Base-by-base conservation (phyloP, 2,329 filamentous ascomycete species). In the Fusarium anthophilum region DNA sequence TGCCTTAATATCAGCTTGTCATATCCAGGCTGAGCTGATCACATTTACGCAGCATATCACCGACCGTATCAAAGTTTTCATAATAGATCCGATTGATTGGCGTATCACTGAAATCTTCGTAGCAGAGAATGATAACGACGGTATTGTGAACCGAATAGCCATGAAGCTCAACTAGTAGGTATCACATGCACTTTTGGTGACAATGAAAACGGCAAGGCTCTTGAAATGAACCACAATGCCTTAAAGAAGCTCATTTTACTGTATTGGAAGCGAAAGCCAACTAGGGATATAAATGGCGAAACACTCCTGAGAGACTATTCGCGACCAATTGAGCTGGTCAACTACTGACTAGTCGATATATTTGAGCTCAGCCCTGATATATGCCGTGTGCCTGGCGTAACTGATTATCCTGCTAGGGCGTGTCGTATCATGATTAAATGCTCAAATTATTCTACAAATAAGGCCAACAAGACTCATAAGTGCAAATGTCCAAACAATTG, bases 1-100 rank as follows among this genome's bases (percentile, higher is more conserved):
- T 66, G 32, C 24, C 14, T 22, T 51, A 39, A 47, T 50, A 53
- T 66, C 63, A 57, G 53, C 70, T 73, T 72, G 55, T 58, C 53
- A 61, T 50, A 58, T 59, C 24, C 26, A 65, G 43, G 50, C 55
- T 66, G 54, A 66, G 54, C 28, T 28, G 28, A 45, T 37, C 17
- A 38, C 48, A 30, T 28, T 50, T 39, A 28, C 28, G 41, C 38
- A 18, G 43, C 44, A 38, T 50, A 18, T 37, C 41, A 35, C 28
- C 17, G 32, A 32, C 55, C 30, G 22, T n/a, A 45, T 38, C 20
- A 43, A 26, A 35, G 26, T 57, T 58, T 45, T 55, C 24, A 41
- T 24, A 41, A 26, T 18, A 35, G 13, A 62, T 20, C 30, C n/a
- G n/a, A 24, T 30, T 32, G 10, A 38, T n/a, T 54, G 45, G 15